Base-by-base conservation (phyloP, 768 basidiomycete genomes). In the Tephrocybe sp. region DNA sequence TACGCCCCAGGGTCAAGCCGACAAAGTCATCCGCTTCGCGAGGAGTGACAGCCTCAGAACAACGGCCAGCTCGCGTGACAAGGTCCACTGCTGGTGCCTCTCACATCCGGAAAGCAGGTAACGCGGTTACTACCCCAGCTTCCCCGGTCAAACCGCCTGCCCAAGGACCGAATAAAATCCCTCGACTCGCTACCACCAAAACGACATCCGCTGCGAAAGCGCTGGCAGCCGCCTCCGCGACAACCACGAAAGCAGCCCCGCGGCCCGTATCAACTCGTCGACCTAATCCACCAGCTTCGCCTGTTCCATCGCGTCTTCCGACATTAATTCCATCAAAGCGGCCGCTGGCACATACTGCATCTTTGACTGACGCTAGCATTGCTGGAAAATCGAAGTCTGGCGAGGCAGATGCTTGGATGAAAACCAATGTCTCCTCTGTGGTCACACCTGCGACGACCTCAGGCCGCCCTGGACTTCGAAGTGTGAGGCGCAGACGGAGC, bases 281-380 rank as follows among this genome's bases (percentile, higher is more conserved):
- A 18, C 74, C 55, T 23, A 71, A 72, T 53, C 63, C 70, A 8
- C 76, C 83, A n/a, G 79, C 82, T 1, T 81, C 85, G 1, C 85
- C 88, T 20, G 80, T 82, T 8, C 86, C 87, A 0, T 93, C 91
- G 11, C 80, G 88, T 44, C 69, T 93, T 23, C 90, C 90, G 2
- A 91, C 86, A 2, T 75, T 93, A 28, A 73, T 79, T 17, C 70
- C 78, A 21, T 70, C 81, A 14, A 86, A 81, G 63, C 77, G 85
- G 66, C 67, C 75, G 50, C 67, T 55, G 14, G 41, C 54, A 59
- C 67, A 78, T 69, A 58, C 67, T 33, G 66, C 73, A 6, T 78
- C 77, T 36, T 62, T 85, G 55, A 77, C 69, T 36, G 83, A 85
- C 58, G 75, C 80, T 26, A 74, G 76, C 25, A 62, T 65, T 36